These are phyloP conservation scores for Apophysomyces elegans DNA, from an alignment of 371 early-diverging fungal species.

Conservation along the genomic window DNA sequence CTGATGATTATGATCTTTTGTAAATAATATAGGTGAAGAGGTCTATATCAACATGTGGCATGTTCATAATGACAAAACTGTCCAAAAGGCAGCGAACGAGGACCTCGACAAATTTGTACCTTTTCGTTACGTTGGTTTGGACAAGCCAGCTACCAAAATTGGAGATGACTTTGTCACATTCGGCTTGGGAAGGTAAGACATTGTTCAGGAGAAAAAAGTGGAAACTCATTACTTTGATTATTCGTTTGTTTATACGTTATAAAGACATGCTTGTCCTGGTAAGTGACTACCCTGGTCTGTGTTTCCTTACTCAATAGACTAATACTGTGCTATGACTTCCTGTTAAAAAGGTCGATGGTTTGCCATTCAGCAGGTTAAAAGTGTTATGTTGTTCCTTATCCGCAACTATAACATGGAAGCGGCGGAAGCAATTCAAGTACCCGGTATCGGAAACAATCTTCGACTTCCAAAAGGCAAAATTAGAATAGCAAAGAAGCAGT, in stretches of 20 bases:
- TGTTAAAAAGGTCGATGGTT: slow-evolving; percentile 26
- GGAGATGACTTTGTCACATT: slow-evolving; percentile 45
- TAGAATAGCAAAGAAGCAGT: background rate
- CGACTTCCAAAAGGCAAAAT: background rate
- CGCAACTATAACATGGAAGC: slow-evolving; percentile 21
- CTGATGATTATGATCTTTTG: no score
- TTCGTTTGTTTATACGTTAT: background rate
- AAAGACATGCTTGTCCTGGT: slow-evolving; percentile 31
- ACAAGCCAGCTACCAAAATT: slow-evolving; percentile 43
- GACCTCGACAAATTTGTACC: slow-evolving; percentile 40
- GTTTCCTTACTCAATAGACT: background rate
- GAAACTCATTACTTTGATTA: background rate
- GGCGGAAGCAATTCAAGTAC: slow-evolving; percentile 1
- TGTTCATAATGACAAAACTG: slow-evolving; percentile 15
- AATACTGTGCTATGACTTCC: background rate
- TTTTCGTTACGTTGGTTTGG: slow-evolving; percentile 48
- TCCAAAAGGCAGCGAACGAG: slow-evolving; percentile 26
- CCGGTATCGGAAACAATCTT: background rate
- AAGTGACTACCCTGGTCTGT: background rate
- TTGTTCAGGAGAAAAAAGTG: background rate
- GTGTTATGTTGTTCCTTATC: slow-evolving; percentile 25
- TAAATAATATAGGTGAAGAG: slow-evolving; percentile 25
- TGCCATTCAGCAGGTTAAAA: slow-evolving; percentile 34
- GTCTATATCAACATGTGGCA: slow-evolving; percentile 35
- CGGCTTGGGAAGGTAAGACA: slow-evolving; percentile 55